Evolutionary conservation across 2,329 filamentous ascomycete species (phyloP).

Genomic region (Pochonia chlamydosporia): DNA sequence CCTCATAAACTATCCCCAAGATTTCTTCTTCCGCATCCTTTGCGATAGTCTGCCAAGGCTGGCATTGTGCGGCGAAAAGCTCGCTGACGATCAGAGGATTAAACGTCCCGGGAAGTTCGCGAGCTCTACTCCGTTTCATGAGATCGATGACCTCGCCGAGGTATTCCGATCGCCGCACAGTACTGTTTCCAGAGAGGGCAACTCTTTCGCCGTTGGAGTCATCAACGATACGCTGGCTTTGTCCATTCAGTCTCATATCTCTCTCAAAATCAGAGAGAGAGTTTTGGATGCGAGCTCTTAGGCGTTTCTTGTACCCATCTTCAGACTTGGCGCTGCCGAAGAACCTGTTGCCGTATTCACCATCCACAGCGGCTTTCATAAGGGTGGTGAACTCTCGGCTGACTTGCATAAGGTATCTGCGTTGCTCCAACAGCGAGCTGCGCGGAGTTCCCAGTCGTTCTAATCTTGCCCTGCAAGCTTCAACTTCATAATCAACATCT

Average conservation of each 20-base stretch:
- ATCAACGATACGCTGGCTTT: slow-evolving; percentile 22
- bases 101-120: slow-evolving; percentile 56
- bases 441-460: slow-evolving; percentile 43
- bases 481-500: slow-evolving; percentile 34
- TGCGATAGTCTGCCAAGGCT: slow-evolving; percentile 46
- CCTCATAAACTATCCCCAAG: slow-evolving; percentile 9
- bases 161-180: slow-evolving; percentile 10
- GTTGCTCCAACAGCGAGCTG: slow-evolving; percentile 38
- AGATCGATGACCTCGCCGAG: slow-evolving; percentile 14
- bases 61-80: slow-evolving; percentile 54
- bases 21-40: neutral
- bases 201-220: neutral
- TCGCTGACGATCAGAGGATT: slow-evolving; percentile 53
- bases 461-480: slow-evolving; percentile 30
- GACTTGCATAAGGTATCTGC: slow-evolving; percentile 38
- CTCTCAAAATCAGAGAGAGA: slow-evolving; percentile 33
- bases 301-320: slow-evolving; percentile 32
- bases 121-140: slow-evolving; percentile 20
- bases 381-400: slow-evolving; percentile 38
- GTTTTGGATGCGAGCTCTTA: slow-evolving; percentile 50
- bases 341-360: slow-evolving; percentile 45
- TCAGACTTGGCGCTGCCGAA: slow-evolving; percentile 31
- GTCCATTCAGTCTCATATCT: slow-evolving; percentile 38
- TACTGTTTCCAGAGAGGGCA: too few species aligned
- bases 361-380: slow-evolving; percentile 40